These are phyloP conservation scores for Mycena sanguinolenta DNA, from an alignment of 768 basidiomycete species.

Conservation along the genomic window DNA sequence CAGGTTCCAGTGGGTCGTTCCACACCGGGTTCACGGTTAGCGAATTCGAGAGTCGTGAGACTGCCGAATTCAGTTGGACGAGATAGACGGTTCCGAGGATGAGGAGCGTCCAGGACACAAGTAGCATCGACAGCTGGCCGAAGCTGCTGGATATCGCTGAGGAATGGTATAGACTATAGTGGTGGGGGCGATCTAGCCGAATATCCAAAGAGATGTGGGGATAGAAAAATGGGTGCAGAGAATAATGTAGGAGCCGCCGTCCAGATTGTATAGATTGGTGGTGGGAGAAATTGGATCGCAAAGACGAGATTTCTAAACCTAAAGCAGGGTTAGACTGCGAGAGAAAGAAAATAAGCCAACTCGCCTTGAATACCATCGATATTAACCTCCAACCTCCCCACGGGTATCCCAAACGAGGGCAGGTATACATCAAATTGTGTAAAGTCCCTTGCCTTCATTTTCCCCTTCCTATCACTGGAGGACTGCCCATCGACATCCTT, in stretches of 20 bases:
- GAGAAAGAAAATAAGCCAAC: constrained; percentile 38
- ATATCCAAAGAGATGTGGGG: constrained; percentile 63
- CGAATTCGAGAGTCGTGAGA: constrained; percentile 40
- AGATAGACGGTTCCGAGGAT: constrained; percentile 31
- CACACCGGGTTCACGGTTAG: constrained; percentile 39
- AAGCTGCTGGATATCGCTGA: constrained; percentile 32
- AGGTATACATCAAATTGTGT: constrained; percentile 63
- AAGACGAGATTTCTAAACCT: constrained; percentile 59
- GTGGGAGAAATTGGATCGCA: constrained; percentile 71
- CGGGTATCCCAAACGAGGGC: constrained; percentile 80
- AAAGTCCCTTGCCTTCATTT: constrained; percentile 50
- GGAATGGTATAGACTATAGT: constrained; percentile 22
- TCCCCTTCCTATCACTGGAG: constrained; percentile 43
- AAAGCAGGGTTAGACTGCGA: constrained; percentile 20
- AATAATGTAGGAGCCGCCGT: constrained; percentile 67
- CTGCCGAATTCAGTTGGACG: constrained; percentile 30
- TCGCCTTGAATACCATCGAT: constrained; percentile 68
- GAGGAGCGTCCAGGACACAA: constrained; percentile 27
- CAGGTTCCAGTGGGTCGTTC: constrained; percentile 41
- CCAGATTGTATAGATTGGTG: constrained; percentile 57
- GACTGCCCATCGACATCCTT: constrained; percentile 43
- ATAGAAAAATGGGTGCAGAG: constrained; percentile 68
- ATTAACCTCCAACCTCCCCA: constrained; percentile 75
- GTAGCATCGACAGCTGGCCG: constrained; percentile 14
- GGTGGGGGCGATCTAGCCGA: constrained; percentile 29